These are phyloP conservation scores for Cadophora sp. DNA, from an alignment of 2,329 filamentous ascomycete genomes.

Conservation along the genomic window DNA sequence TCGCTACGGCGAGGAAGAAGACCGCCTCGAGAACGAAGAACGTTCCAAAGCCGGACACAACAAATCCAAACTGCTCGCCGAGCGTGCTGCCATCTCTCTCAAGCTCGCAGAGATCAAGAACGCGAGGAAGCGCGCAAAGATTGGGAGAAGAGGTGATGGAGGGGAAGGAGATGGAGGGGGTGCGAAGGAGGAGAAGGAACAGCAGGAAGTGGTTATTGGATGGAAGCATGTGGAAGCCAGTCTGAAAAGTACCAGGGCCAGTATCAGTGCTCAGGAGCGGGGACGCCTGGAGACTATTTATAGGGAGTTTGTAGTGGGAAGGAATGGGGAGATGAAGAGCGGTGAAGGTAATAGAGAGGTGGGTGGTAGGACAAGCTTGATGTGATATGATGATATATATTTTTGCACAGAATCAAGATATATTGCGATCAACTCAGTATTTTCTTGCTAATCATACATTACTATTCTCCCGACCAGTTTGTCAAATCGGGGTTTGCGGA, in stretches of 20 bases:
- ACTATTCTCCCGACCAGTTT: neutral
- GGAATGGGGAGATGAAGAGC: slow-evolving; percentile 94
- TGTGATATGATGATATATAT: slow-evolving; percentile 55
- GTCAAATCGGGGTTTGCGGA: neutral
- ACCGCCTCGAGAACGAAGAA: slow-evolving; percentile 51
- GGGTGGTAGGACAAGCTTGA: slow-evolving; percentile 90
- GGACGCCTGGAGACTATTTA: slow-evolving; percentile 82
- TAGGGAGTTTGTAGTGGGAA: slow-evolving; percentile 86
- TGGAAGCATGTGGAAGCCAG: slow-evolving; percentile 86
- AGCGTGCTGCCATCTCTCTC: slow-evolving; percentile 79
- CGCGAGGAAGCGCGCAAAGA: slow-evolving; percentile 57
- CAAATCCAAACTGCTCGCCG: slow-evolving; percentile 65
- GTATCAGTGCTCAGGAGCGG: slow-evolving; percentile 81
- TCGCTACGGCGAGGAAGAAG: slow-evolving; percentile 72
- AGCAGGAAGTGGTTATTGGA: slow-evolving; percentile 77
- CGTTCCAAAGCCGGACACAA: slow-evolving; percentile 52
- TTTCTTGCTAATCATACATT: neutral
- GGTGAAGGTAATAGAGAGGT: slow-evolving; percentile 92
- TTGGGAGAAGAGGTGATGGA: slow-evolving; percentile 34
- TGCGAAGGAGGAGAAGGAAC: slow-evolving; percentile 50
- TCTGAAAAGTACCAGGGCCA: slow-evolving; percentile 77
- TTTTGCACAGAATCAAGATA: neutral
- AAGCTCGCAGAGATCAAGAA: slow-evolving; percentile 83
- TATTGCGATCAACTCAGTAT: neutral
- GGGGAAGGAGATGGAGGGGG: slow-evolving; percentile 30